Evolutionary conservation across 2,329 filamentous ascomycete species (phyloP), one percentile per base, ranked within the genome.

Genomic region (Phyllosticta ampelicida): DNA sequence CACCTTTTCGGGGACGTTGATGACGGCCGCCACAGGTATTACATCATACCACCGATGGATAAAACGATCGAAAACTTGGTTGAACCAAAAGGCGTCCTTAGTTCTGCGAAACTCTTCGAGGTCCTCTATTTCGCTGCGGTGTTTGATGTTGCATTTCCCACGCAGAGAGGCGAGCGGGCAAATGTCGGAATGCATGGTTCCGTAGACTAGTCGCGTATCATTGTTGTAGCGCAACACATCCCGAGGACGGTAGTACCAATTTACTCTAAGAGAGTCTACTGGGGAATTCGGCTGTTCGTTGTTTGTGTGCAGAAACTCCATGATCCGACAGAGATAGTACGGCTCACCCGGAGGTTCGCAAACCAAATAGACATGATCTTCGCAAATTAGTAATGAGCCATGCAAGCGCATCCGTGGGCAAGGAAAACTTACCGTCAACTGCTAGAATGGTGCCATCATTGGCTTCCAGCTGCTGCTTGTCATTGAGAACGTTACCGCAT

Each of bases 1-100:
- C 68, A 99, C 92, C 69, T 87, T 89, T 64, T 87, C 86, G 5
- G 94, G 94, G 53, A 99, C 94, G 70, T 99, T 99, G 76, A 97
- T 92, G 67, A 99, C 94, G 67, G 88, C 85, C 61, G 81, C 83
- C 13, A 91, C 95, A 1, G 94, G 92, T 61, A 99, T 92, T 57
- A 96, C 88, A 67, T 99, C 94, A 79, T 97, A 97, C 73, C 92
- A 91, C 62, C 95, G 91, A 70, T 96, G 90, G 63, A 99, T 97
- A 75, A 97, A 99, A 60, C 94, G 88, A 75, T 99, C 94, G 73
- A 95, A 97, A 66, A 97, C 83, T 70, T 96, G 95, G 68, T 96
- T 92, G 71, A 89, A 99, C 88, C 91, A 99, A 72, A 99, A 99
- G 65, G 81, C 85, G 73, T 99, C 89, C 65, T 87, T 86, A 23